Evolutionary conservation across 495 filamentous ascomycete genomes (phyloP).

Genomic region (Neurospora sp.): DNA sequence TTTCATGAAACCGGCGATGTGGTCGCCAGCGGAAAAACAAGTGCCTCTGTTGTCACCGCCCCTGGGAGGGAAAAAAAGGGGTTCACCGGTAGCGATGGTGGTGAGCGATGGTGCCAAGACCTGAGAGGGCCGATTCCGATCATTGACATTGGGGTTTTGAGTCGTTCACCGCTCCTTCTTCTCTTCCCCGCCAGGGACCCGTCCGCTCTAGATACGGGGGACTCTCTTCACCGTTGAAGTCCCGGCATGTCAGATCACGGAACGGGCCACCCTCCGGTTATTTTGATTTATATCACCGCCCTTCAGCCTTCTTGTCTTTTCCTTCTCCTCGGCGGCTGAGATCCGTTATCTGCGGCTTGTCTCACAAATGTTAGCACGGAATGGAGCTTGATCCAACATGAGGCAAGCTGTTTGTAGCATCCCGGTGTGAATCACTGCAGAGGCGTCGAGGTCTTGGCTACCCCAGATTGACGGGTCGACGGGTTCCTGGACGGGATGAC

Average conservation of each 20-base stretch:
- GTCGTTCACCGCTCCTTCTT: neutral
- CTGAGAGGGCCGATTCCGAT: neutral
- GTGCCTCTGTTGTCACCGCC: neutral
- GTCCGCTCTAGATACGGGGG: neutral
- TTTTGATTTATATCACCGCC: neutral
- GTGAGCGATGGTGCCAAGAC: neutral
- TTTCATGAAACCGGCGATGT: neutral
- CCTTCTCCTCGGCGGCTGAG: neutral
- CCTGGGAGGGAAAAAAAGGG: neutral
- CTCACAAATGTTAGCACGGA: neutral
- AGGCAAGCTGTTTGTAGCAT: neutral
- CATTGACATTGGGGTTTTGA: neutral
- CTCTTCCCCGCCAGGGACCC: neutral
- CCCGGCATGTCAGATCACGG: neutral
- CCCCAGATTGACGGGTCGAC: neutral
- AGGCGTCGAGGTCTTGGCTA: neutral
- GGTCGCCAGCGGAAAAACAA: neutral
- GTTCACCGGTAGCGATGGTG: neutral
- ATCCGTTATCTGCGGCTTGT: neutral
- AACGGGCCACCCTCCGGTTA: neutral
- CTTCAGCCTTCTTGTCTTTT: neutral
- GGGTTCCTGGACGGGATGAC: neutral
- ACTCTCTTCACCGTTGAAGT: neutral
- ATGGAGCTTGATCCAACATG: neutral
- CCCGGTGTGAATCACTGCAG: neutral